Percentiles rank a stretch among this genome's conserved stretches.
Evolutionary conservation across 768 basidiomycete species (phyloP).

Genomic region (Russula earlei): DNA sequence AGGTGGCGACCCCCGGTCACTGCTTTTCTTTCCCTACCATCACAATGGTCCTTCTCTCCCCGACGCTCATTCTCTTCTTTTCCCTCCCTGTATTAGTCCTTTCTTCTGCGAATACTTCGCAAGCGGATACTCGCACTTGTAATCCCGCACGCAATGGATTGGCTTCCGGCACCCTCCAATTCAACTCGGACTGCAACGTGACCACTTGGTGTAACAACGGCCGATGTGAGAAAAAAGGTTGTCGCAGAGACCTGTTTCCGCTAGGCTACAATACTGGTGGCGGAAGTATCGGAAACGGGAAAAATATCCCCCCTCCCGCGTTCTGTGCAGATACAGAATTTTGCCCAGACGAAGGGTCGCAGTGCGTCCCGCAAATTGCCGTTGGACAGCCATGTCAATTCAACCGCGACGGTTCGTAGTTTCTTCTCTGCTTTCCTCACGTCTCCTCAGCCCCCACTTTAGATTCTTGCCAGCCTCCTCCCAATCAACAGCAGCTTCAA

Average conservation of each 20-base stretch:
- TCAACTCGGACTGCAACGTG: slow-evolving; percentile 69
- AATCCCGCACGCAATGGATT: slow-evolving; percentile 52
- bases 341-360: slow-evolving; percentile 77
- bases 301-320: slow-evolving; percentile 38
- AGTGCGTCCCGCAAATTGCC: slow-evolving; percentile 48
- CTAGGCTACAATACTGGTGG: slow-evolving; percentile 47
- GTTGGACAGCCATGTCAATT: slow-evolving; percentile 72
- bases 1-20: too few species aligned
- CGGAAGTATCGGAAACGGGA: neutral
- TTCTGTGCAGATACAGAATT: slow-evolving; percentile 56
- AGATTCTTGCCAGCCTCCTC: slow-evolving; percentile 74
- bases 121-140: slow-evolving; percentile 38
- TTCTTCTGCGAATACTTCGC: slow-evolving; percentile 28
- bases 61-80: slow-evolving; percentile 48
- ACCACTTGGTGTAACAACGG: slow-evolving; percentile 54
- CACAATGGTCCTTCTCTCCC: slow-evolving; percentile 27
- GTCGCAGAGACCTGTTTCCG: slow-evolving; percentile 69
- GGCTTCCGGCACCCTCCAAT: slow-evolving; percentile 68
- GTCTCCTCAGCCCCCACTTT: neutral
- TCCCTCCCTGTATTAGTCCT: slow-evolving; percentile 21
- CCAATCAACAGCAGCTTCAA: slow-evolving; percentile 50
- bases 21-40: neutral
- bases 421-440: neutral
- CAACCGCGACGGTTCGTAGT: slow-evolving; percentile 66
- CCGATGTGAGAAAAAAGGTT: slow-evolving; percentile 54